Percentiles rank a stretch among this genome's conserved stretches.
Evolutionary conservation across 2,329 filamentous ascomycete species (phyloP).

Genomic region (Endothia cerciana): DNA sequence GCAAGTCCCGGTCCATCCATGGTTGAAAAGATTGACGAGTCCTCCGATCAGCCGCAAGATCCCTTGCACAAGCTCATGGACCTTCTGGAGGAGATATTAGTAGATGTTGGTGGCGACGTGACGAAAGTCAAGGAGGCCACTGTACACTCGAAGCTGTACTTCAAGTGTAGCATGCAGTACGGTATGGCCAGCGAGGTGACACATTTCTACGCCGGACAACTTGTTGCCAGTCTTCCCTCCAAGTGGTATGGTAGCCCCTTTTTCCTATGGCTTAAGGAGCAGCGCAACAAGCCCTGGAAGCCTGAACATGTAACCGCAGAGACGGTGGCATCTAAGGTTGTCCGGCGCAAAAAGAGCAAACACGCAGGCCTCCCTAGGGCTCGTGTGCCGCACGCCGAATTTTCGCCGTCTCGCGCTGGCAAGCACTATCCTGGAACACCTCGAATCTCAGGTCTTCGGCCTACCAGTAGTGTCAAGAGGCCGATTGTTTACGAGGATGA

Average conservation of each 20-base stretch:
- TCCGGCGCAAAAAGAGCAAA: slow-evolving; percentile 32
- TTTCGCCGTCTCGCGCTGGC: slow-evolving; percentile 34
- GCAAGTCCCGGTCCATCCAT: not conserved
- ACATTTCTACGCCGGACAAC: slow-evolving; percentile 47
- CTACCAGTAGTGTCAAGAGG: slow-evolving; percentile 19
- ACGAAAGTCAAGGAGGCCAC: slow-evolving; percentile 35
- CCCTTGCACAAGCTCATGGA: slow-evolving; percentile 26
- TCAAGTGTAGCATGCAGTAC: slow-evolving; percentile 49
- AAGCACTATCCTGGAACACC: slow-evolving; percentile 29
- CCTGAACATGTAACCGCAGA: slow-evolving; percentile 33
- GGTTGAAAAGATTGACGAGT: slow-evolving; percentile 9
- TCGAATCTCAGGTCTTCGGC: slow-evolving; percentile 16
- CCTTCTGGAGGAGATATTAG: slow-evolving; percentile 34
- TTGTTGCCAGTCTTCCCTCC: slow-evolving; percentile 42
- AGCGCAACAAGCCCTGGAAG: slow-evolving; percentile 36
- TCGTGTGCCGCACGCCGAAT: not conserved
- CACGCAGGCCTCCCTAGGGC: not conserved
- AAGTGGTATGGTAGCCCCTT: slow-evolving; percentile 40
- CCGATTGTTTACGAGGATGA: slow-evolving; percentile 40
- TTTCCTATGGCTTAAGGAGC: slow-evolving; percentile 41
- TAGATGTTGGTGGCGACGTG: slow-evolving; percentile 38
- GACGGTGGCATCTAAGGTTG: slow-evolving; percentile 33
- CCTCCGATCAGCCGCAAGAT: slow-evolving; percentile 26
- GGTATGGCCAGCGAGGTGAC: slow-evolving; percentile 44
- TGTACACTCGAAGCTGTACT: slow-evolving; percentile 41